Evolutionary conservation across 495 filamentous ascomycete species (phyloP), one percentile per base, ranked within the genome.

Genomic region (Xylaria acuta): DNA sequence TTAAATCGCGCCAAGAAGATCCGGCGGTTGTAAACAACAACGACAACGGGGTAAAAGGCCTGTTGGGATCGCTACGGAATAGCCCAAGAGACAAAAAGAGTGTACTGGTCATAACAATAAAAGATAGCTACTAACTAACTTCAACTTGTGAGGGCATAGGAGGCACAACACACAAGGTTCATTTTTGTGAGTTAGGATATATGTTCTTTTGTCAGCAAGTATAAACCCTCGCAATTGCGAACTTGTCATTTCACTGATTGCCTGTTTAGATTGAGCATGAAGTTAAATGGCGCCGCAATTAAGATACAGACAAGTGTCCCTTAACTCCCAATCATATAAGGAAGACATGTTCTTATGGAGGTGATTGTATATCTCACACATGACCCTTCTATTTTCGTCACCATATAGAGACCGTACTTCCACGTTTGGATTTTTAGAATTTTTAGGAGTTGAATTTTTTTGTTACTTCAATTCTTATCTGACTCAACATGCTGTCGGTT

Each of bases 401-500:
- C 20, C 32, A 56, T 56, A 2, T 12, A 12, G 16, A 56, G 12
- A 32, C 53, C 53, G 25, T 32, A 32, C 25, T 16, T 32, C 18
- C 27, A 18, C 25, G 6, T 56, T 16, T 56, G 7, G 25, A 56
- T 32, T 32, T 30, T 27, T 32, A 12, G 3, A 6, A n/a, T n/a
- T n/a, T 56, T 20, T 45, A 18, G 9, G 43, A 34, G 12, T 43
- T n/a, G 1, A 38, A 45, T n/a, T 63, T 62, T 70, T 34, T 51
- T 47, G 4, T 36, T 12, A 71, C 60, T 65, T 71, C 69, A 65
- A 65, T 58, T 47, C 60, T 65, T 64, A 41, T 56, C 27, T 25
- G 62, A 71, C 69, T 65, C 69, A 65, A 71, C 69, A 58, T 12
- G 43, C 60, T 58, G 49, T 71, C 47, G 18, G 56, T 38, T 45